Percentiles rank a stretch among this genome's conserved stretches.
Evolutionary conservation across 768 basidiomycete species (phyloP).

Genomic region (Phaeolepiota aurea): DNA sequence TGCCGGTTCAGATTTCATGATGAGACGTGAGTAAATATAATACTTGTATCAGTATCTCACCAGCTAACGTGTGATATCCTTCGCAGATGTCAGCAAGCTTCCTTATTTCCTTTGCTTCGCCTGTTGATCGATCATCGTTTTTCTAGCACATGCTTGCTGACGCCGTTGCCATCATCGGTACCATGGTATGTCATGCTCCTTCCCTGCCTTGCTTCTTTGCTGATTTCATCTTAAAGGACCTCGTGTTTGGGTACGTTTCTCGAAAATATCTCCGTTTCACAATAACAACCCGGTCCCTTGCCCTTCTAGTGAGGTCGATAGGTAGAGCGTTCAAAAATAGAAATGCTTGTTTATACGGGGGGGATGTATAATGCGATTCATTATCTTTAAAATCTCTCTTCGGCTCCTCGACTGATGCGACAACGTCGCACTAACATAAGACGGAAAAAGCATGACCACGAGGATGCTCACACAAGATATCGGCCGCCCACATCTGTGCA

Average conservation of each 20-base stretch:
- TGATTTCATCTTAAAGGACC: conserved; percentile 38
- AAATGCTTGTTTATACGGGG: neutral
- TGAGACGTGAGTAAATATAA: conserved; percentile 66
- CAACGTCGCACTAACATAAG: neutral
- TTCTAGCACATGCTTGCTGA: conserved; percentile 83
- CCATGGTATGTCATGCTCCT: conserved; percentile 58
- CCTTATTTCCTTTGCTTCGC: conserved; percentile 5
- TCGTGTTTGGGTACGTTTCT: conserved; percentile 83
- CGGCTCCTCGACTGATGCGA: neutral
- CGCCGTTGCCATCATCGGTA: conserved; percentile 95
- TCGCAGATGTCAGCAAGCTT: conserved; percentile 32
- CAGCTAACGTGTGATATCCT: conserved; percentile 9
- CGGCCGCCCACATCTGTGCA: too few species aligned
- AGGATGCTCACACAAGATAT: too few species aligned
- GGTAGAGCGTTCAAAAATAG: conserved; percentile 9
- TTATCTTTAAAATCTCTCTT: neutral
- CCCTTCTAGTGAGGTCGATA: conserved; percentile 29
- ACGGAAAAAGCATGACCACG: too few species aligned
- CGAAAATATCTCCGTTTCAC: conserved; percentile 1
- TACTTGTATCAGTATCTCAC: conserved; percentile 4
- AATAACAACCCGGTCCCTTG: too few species aligned
- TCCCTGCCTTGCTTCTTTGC: conserved; percentile 5
- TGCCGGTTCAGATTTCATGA: conserved; percentile 96
- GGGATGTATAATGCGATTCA: conserved; percentile 5
- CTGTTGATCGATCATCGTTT: conserved; percentile 11